Evolutionary conservation across 768 basidiomycete genomes (phyloP).

Genomic region (Phlegmacium glaucopus): DNA sequence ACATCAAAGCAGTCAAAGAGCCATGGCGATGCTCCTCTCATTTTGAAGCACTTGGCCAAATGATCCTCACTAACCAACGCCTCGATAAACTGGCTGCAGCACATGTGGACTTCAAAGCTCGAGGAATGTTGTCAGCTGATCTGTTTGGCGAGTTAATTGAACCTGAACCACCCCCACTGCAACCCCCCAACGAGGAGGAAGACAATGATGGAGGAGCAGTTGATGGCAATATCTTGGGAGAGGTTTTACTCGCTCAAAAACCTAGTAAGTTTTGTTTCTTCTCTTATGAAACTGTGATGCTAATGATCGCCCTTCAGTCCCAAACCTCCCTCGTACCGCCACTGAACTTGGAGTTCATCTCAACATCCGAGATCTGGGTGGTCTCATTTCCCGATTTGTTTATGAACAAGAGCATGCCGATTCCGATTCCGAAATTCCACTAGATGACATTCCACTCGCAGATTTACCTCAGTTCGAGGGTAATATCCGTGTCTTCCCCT

Average conservation of each 20-base stretch:
- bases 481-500: constrained; percentile 18
- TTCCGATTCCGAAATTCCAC: constrained; percentile 1
- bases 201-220: constrained; percentile 8
- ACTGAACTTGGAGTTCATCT: too few species aligned
- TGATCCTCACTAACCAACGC: constrained; percentile 20
- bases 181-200: not conserved
- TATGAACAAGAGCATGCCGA: constrained; percentile 6
- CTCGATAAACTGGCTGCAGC: constrained; percentile 20
- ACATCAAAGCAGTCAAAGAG: constrained; percentile 25
- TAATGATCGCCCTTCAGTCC: too few species aligned
- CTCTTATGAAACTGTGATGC: too few species aligned
- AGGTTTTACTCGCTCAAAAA: constrained; percentile 8
- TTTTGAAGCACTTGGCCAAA: constrained; percentile 24
- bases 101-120: not conserved
- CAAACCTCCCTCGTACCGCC: too few species aligned
- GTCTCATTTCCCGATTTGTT: constrained; percentile 14
- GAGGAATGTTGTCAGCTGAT: constrained; percentile 9
- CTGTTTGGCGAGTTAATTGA: constrained; percentile 1
- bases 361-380: constrained; percentile 1
- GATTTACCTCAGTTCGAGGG: constrained; percentile 13
- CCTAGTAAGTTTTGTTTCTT: constrained; percentile 1
- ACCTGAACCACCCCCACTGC: not conserved
- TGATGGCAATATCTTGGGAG: constrained; percentile 9
- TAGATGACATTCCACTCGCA: constrained; percentile 2
- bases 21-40: constrained; percentile 25